Evolutionary conservation across 2,329 filamentous ascomycete species (phyloP), one percentile per base, ranked within the genome.

Genomic region (Neopestalotiopsis sp.): DNA sequence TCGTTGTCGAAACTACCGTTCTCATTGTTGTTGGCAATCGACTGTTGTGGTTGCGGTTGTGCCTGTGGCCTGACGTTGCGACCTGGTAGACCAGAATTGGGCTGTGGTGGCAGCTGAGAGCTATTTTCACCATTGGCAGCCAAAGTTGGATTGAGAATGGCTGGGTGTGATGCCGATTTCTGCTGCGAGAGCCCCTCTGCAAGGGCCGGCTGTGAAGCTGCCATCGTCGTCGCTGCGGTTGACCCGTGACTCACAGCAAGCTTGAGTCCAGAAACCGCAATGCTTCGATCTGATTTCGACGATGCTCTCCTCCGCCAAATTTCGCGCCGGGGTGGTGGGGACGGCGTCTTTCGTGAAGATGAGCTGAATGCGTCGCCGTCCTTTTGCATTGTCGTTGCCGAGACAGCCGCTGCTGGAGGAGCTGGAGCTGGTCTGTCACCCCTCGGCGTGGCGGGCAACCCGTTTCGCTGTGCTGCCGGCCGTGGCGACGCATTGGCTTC

Each of bases 251-350:
- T 87, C 56, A 78, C 74, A 63, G 82, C 75, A 67, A 89, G 78
- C 69, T 85, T 85, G 65, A 89, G 81, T 68, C 84, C 82, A 9
- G 85, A 77, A 4, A 88, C 80, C 61, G 84, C 81, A 42, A 85
- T 75, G 70, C 78, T 82, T 66, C 81, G 80, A 67, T 87, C 84
- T 67, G 80, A 80, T 74, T 85, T 88, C 32, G 83, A 77, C 14
- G 86, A 87, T 64, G 76, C 76, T 61, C 87, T 83, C 66, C 87
- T 81, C 68, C 83, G 82, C 86, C 86, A 88, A 40, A 84, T 79
- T 70, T 83, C 79, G 7, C 73, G 73, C 61, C 73, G 71, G 38
- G 72, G 71, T 13, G 72, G 71, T 13, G 79, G 72, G 34, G 76
- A 78, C 57, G 72, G 74, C 70, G 68, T 70, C 13, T 73, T 59